These are phyloP conservation scores for Diutina neorugosa DNA, from an alignment of 1,139 yeast species.

Conservation along the genomic window DNA sequence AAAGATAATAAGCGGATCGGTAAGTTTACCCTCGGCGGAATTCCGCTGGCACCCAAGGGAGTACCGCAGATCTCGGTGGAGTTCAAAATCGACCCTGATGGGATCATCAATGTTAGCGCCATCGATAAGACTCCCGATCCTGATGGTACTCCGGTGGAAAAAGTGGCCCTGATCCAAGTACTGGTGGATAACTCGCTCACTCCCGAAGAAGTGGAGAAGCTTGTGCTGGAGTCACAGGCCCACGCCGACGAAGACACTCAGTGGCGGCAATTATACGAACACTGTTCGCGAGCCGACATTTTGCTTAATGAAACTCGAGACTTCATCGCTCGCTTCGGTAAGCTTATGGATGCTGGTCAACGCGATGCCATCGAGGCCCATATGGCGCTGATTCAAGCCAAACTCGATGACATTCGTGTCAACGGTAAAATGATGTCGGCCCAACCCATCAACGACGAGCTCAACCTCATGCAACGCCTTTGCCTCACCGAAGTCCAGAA, in stretches of 20 bases:
- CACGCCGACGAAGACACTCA: conserved; percentile 32
- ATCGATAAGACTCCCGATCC: conserved; percentile 48
- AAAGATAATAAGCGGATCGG: conserved; percentile 66
- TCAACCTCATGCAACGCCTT: conserved; percentile 37
- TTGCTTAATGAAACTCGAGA: conserved; percentile 44
- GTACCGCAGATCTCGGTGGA: conserved; percentile 63
- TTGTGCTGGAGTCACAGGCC: conserved; percentile 40
- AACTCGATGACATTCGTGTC: conserved; percentile 36
- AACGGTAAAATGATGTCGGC: conserved; percentile 23
- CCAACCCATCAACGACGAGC: conserved; percentile 24
- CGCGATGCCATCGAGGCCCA: conserved; percentile 16
- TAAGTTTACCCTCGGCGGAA: conserved; percentile 52
- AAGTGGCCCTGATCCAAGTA: conserved; percentile 50
- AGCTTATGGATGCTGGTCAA: conserved; percentile 26
- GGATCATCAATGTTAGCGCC: conserved; percentile 67
- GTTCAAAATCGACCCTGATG: conserved; percentile 74
- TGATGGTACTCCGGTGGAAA: conserved; percentile 15
- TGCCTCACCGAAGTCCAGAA: conserved; percentile 40
- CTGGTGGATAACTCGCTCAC: conserved; percentile 59
- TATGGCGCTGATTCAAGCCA: conserved; percentile 24
- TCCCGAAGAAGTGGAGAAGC: conserved; percentile 45
- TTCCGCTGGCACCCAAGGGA: conserved; percentile 67
- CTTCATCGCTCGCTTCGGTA: conserved; percentile 34
- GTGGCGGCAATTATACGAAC: conserved; percentile 27
- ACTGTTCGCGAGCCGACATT: conserved; percentile 43